Percentiles rank a stretch among this genome's conserved stretches.
Evolutionary conservation across 805 yeast genomes (phyloP).

Genomic region (Kockiozyma suomiensis): DNA sequence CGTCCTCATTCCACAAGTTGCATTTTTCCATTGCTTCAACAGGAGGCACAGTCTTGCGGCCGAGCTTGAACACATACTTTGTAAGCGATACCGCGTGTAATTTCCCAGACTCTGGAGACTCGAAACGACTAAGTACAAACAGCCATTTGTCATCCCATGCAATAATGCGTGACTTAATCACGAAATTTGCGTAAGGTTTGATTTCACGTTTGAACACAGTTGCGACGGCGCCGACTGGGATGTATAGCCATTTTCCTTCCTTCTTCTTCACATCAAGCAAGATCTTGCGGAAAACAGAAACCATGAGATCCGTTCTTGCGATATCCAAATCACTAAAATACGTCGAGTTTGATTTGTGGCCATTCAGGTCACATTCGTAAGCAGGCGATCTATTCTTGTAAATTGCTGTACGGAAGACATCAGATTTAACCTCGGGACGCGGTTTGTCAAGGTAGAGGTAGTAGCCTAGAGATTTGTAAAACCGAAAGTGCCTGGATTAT

Average conservation of each 20-base stretch:
- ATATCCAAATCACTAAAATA: conserved; percentile 82
- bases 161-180: conserved; percentile 59
- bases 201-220: conserved; percentile 73
- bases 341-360: conserved; percentile 87
- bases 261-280: conserved; percentile 51
- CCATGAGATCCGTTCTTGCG: conserved; percentile 66
- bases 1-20: conserved; percentile 59
- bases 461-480: conserved; percentile 25
- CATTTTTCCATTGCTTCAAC: conserved; percentile 48
- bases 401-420: conserved; percentile 39
- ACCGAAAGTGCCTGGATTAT: conserved; percentile 24
- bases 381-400: conserved; percentile 65
- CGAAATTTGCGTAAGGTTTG: conserved; percentile 62
- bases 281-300: conserved; percentile 58
- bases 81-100: conserved; percentile 66
- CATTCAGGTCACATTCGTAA: conserved; percentile 79
- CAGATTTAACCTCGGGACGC: conserved; percentile 4
- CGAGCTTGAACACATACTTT: conserved; percentile 79
- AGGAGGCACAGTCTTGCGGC: conserved; percentile 75
- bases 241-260: conserved; percentile 53
- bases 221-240: conserved; percentile 76
- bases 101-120: conserved; percentile 42
- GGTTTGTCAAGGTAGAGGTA: conserved; percentile 15
- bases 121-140: conserved; percentile 67
- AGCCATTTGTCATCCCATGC: conserved; percentile 92